Conservation (phyloP, 352 stramenopile species). For the Globisporangium orthogonon region DNA sequence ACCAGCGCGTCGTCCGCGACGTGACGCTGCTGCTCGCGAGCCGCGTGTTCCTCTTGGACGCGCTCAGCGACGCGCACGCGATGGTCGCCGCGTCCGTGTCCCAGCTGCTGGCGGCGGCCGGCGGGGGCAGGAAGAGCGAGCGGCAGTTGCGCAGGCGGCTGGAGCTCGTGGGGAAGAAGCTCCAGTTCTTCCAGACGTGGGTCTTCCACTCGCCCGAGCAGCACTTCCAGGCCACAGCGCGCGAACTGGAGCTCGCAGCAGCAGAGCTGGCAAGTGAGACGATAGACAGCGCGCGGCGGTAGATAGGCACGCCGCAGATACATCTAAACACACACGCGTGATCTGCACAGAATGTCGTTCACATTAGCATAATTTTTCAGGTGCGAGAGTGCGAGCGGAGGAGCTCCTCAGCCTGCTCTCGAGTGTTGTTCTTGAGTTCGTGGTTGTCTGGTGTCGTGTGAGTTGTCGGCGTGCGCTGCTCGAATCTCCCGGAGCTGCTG, state of each 20-base stretch:
- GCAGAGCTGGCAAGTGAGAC: neutral
- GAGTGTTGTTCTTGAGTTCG: neutral
- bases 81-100: constrained; percentile 30
- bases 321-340: too few relatives aligned
- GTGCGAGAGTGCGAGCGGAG: neutral
- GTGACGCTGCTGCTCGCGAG: constrained; percentile 25
- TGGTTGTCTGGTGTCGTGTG: neutral
- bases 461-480: too few relatives aligned
- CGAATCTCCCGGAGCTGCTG: too few relatives aligned
- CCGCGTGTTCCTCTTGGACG: constrained; percentile 59
- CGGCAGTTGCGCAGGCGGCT: constrained; percentile 20
- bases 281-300: neutral
- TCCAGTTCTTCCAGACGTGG: constrained; percentile 59
- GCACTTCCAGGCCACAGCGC: constrained; percentile 2
- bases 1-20: constrained; percentile 36
- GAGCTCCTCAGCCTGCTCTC: too few relatives aligned
- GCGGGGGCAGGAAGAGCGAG: constrained; percentile 13
- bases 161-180: constrained; percentile 32
- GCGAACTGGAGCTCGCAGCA: constrained; percentile 5
- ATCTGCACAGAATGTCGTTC: neutral
- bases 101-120: constrained; percentile 11
- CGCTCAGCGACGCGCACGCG: constrained; percentile 37
- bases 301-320: neutral
- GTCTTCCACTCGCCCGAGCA: constrained; percentile 18
- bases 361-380: neutral